Evolutionary conservation across 257 asterid genomes (phyloP).

Genomic region (Oldenlandia corymbosa): DNA sequence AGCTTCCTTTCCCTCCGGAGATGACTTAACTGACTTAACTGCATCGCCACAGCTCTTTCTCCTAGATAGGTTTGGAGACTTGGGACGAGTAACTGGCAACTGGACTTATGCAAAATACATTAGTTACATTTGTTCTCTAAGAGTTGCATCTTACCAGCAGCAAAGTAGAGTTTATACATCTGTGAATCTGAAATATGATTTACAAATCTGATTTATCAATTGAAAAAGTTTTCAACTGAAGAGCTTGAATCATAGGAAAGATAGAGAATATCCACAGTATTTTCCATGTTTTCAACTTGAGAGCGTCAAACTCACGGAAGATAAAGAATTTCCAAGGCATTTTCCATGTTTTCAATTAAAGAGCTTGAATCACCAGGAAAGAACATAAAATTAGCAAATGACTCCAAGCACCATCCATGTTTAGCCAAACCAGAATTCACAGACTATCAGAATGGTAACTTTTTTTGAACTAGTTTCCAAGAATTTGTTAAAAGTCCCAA

Average conservation of each 20-base stretch:
- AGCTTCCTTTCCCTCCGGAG: slow-evolving; percentile 35
- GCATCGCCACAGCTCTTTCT: slow-evolving; percentile 89
- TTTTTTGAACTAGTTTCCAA: slow-evolving; percentile 1
- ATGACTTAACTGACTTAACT: slow-evolving; percentile 29
- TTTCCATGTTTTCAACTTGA: neutral
- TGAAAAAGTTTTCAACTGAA: neutral
- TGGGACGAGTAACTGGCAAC: slow-evolving; percentile 95
- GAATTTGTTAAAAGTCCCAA: neutral
- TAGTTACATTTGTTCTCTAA: neutral
- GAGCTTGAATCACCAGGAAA: no score
- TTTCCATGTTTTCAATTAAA: neutral
- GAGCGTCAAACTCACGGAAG: neutral
- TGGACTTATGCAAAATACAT: slow-evolving; percentile 29
- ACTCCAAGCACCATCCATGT: slow-evolving; percentile 3
- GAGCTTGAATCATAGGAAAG: neutral
- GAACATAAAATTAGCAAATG: neutral
- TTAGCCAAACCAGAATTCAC: neutral
- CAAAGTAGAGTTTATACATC: neutral
- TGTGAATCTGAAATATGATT: neutral
- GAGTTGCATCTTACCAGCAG: neutral
- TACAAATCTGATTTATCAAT: neutral
- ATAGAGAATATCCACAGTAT: neutral
- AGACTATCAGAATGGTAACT: neutral
- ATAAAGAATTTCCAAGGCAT: neutral
- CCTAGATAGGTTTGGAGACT: slow-evolving; percentile 76